Evolutionary conservation across 495 filamentous ascomycete species (phyloP).

Genomic region (Lepidopterella palustris): DNA sequence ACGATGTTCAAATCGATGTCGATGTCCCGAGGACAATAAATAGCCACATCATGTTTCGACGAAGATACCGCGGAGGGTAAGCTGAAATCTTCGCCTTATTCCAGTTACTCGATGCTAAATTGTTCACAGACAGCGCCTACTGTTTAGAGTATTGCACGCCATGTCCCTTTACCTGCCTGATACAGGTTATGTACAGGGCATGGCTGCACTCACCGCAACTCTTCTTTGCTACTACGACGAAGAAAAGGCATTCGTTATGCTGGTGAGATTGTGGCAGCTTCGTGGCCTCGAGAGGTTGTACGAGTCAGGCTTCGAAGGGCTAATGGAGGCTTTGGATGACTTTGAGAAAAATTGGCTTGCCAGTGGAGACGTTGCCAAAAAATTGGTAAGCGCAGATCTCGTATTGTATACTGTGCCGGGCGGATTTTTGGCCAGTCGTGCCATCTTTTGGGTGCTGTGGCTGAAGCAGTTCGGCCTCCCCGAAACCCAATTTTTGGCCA

Average conservation of each 20-base stretch:
- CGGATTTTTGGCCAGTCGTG: not conserved
- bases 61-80: slow-evolving; percentile 63
- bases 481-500: slow-evolving; percentile 3
- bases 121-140: slow-evolving; percentile 70
- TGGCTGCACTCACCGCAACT: slow-evolving; percentile 90
- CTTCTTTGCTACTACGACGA: slow-evolving; percentile 96
- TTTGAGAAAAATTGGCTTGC: slow-evolving; percentile 84
- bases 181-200: slow-evolving; percentile 95
- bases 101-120: slow-evolving; percentile 12
- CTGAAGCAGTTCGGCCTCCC: slow-evolving; percentile 2
- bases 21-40: slow-evolving; percentile 95
- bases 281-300: slow-evolving; percentile 83
- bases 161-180: slow-evolving; percentile 87
- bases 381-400: slow-evolving; percentile 57
- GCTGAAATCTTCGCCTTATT: not conserved
- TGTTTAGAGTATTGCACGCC: slow-evolving; percentile 89
- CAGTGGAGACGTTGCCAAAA: slow-evolving; percentile 63
- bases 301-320: slow-evolving; percentile 70
- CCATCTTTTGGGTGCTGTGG: slow-evolving; percentile 2
- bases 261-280: slow-evolving; percentile 84
- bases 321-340: slow-evolving; percentile 82
- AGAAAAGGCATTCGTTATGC: slow-evolving; percentile 88
- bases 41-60: slow-evolving; percentile 95
- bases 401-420: not conserved
- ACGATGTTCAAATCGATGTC: slow-evolving; percentile 96